A percentile compares a stretch with the other conserved stretches of the same genome.
These are phyloP conservation scores for Carex parvula DNA, from an alignment of 176 grass and related monocot species.

Conservation along the genomic window DNA sequence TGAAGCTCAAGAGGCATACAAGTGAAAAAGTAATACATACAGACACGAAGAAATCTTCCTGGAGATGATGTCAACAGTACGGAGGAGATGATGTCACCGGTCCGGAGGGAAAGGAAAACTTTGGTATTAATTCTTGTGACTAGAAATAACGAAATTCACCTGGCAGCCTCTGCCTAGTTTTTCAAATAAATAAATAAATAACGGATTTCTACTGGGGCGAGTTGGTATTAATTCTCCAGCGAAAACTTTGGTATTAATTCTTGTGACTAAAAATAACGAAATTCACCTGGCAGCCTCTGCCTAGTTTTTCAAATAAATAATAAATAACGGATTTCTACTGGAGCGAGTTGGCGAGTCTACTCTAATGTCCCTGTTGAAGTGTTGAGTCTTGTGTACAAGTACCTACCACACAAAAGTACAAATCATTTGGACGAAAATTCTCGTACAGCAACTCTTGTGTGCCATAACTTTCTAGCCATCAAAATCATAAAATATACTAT, in stretches of 20 bases:
- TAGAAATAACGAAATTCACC: background rate
- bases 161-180: too few relatives aligned
- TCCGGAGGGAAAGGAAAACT: too few relatives aligned
- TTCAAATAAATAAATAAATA: background rate
- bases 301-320: too few relatives aligned
- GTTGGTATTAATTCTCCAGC: background rate
- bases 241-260: background rate
- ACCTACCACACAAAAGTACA: background rate
- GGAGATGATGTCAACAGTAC: too few relatives aligned
- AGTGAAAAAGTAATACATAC: background rate
- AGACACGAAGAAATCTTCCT: too few relatives aligned
- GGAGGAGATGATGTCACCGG: too few relatives aligned
- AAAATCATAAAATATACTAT: background rate
- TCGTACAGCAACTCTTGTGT: background rate
- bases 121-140: background rate
- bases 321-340: background rate
- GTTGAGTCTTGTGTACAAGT: background rate
- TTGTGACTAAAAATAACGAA: background rate
- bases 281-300: background rate
- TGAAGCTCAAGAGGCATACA: background rate
- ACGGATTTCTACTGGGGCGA: background rate
- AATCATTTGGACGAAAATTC: background rate
- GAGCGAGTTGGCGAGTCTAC: background rate
- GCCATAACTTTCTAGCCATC: background rate
- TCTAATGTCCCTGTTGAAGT: background rate